A percentile compares a stretch with the other conserved stretches of the same genome.
Conservation (phyloP, 2,329 filamentous ascomycete genomes). For the Nigrospora oryzae region DNA sequence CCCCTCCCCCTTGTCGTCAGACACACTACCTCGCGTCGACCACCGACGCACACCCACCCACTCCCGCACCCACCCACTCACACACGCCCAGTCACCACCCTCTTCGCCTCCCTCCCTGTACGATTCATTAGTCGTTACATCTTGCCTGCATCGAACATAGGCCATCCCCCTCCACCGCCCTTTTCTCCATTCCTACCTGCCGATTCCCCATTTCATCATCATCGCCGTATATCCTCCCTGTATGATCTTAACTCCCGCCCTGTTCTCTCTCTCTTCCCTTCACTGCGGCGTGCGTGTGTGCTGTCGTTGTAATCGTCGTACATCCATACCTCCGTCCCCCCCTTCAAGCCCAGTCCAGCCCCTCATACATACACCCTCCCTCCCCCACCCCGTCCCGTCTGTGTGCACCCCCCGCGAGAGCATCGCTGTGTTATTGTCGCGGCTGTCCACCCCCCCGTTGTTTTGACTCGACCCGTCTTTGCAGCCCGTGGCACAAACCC, state of each 20-base stretch:
- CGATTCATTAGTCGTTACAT: too few relatives aligned
- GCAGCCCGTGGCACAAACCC: slow-evolving; percentile 1
- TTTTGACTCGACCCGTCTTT: background rate
- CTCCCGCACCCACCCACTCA: background rate
- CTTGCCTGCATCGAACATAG: too few relatives aligned
- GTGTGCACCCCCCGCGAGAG: too few relatives aligned
- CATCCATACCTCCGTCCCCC: background rate
- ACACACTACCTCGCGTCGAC: background rate
- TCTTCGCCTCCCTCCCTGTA: background rate
- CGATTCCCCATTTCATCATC: too few relatives aligned
- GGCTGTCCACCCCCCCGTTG: background rate
- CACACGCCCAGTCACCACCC: background rate
- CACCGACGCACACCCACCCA: background rate
- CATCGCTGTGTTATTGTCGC: too few relatives aligned
- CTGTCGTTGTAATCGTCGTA: slow-evolving; percentile 1
- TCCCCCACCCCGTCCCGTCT: too few relatives aligned
- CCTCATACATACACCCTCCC: too few relatives aligned
- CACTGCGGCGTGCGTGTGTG: background rate
- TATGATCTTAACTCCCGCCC: too few relatives aligned
- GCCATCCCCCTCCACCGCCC: too few relatives aligned
- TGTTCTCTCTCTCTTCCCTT: background rate
- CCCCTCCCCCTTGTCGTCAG: background rate
- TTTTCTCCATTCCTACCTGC: too few relatives aligned
- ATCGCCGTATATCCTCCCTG: too few relatives aligned
- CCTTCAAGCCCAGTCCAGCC: too few relatives aligned